These are phyloP conservation scores for Houttuynia cordata DNA, from an alignment of 164 flowering plant species.

Conservation along the genomic window DNA sequence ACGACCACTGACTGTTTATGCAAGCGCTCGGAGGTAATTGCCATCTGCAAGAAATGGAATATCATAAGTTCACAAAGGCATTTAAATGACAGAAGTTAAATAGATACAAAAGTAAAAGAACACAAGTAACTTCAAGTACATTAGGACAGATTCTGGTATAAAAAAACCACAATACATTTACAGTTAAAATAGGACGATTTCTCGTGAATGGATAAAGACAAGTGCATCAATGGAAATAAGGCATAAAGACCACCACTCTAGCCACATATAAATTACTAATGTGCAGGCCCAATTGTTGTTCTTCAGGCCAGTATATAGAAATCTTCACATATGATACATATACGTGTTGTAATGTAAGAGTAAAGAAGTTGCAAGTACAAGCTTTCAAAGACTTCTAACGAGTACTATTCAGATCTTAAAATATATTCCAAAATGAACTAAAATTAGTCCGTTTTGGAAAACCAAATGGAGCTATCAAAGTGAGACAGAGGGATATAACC, in stretches of 20 bases:
- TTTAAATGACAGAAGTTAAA: background rate
- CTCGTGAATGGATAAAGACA: background rate
- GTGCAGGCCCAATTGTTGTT: background rate
- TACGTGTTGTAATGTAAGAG: no score
- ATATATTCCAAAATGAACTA: no score
- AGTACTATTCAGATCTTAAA: no score
- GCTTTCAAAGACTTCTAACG: no score
- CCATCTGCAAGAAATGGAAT: constrained; percentile 58
- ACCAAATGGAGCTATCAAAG: no score
- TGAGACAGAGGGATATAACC: no score
- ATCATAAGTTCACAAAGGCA: background rate
- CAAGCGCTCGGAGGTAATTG: constrained; percentile 75
- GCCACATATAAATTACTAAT: background rate
- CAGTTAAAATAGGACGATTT: background rate
- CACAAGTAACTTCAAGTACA: no score
- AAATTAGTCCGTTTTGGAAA: no score
- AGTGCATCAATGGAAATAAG: background rate
- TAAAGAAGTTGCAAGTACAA: no score
- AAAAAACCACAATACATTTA: background rate
- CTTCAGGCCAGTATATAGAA: background rate
- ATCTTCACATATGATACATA: no score
- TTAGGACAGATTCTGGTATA: background rate
- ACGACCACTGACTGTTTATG: constrained; percentile 82
- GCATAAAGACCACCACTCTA: no score
- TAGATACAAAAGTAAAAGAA: no score